phyloP scores from a whole-genome alignment of 345 rosid genomes.

The Orychophragmus violaceus region DNA sequence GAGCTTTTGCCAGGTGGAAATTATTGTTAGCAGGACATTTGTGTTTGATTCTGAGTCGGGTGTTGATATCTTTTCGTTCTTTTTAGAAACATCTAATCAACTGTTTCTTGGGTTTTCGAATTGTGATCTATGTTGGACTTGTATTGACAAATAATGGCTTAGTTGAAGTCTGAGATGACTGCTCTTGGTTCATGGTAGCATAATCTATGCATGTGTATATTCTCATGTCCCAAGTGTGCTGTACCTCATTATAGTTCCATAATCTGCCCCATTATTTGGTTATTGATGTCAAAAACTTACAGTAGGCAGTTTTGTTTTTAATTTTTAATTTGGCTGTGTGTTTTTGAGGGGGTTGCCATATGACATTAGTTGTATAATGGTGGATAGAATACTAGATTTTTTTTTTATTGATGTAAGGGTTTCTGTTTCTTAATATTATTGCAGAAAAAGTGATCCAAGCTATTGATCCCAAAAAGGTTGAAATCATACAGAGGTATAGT shows the following conservation, averaged over 20 bases:
- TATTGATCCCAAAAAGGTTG: constrained; percentile 83
- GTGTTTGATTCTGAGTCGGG: constrained; percentile 19
- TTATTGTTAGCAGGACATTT: constrained; percentile 8
- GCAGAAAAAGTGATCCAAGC: constrained; percentile 78
- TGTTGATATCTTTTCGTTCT: constrained; percentile 6
- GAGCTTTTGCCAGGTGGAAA: constrained; percentile 74
- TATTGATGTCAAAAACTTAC: background rate
- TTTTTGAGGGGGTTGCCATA: constrained; percentile 7
- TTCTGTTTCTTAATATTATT: constrained; percentile 11
- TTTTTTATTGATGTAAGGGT: background rate
- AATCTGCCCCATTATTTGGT: background rate
- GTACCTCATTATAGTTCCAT: background rate
- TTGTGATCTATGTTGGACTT: constrained; percentile 6
- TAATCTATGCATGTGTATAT: background rate
- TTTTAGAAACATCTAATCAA: background rate
- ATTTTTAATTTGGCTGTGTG: background rate
- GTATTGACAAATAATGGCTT: background rate
- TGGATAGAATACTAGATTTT: background rate
- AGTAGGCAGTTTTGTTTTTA: background rate
- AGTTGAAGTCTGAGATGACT: background rate
- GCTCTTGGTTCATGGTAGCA: background rate
- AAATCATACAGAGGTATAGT: constrained; percentile 81
- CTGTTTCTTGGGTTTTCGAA: too few relatives aligned
- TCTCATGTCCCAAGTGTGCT: background rate
- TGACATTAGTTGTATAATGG: background rate